Evolutionary conservation across 257 asterid genomes (phyloP), one percentile per base, ranked within the genome.

Genomic region (Primulina huaijiensis): DNA sequence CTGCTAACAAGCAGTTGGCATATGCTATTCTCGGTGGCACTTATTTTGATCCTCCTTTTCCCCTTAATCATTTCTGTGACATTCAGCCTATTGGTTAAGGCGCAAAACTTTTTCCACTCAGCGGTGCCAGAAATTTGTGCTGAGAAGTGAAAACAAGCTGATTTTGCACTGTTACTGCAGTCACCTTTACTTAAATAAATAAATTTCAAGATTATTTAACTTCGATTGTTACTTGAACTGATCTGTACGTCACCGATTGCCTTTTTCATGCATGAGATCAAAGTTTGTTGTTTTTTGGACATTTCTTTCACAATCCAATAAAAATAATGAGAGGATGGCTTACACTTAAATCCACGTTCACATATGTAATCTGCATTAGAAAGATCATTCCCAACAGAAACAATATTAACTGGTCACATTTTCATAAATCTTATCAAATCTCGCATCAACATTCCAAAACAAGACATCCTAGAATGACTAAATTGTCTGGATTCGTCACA

Each of bases 21-120:
- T 33, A 78, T 78, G 88, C 87, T 11, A 78, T 88, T 11, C 78
- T 90, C 16, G 71, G 69, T 67, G 85, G 86, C 50, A 82, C 90
- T 25, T 29, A 72, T 50, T 84, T 72, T 68, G 87, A 89, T 75
- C 96, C 95, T 43, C 74, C 80, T 6, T 80, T 81, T 65, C 4
- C 82, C 16, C 67, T 89, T 72, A 75, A 72, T 25, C 65, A 87
- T 23, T 72, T 76, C 37, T 85, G 96, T 77, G 80, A 85, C 63
- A 69, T 87, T 50, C 83, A 83, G 59, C 84, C 80, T 8, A 77
- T 85, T 23, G 87, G 85, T 70, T 85, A 78, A 82, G 1, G 17
- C 53, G 7, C 30, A 33, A 46, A 40, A 37, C 52, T 11, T 38
- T 21, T 2, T 2, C 5, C 6, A 9, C 21, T 59, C 19, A 30